Conservation (phyloP, 2,329 filamentous ascomycete genomes). For the Westerdykella sp. region DNA sequence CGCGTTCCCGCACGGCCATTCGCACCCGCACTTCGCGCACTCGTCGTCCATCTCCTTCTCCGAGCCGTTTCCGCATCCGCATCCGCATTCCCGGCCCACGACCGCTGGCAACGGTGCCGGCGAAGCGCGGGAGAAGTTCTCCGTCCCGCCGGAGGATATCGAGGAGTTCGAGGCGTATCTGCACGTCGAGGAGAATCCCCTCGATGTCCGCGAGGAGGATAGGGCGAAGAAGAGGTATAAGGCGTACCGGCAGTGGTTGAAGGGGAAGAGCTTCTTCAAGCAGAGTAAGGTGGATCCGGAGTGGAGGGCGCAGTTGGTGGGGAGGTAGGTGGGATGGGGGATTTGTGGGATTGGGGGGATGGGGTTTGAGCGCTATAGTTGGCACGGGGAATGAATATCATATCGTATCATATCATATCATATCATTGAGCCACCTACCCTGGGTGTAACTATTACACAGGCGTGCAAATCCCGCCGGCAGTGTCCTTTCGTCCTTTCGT, state of each 20-base stretch:
- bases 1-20: neutral
- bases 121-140: conserved; percentile 35
- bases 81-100: neutral
- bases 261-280: conserved; percentile 93
- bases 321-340: too few relatives aligned
- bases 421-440: too few relatives aligned
- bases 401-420: too few relatives aligned
- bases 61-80: neutral
- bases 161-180: conserved; percentile 72
- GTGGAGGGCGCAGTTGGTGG: conserved; percentile 19
- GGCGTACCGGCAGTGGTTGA: conserved; percentile 89
- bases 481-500: too few relatives aligned
- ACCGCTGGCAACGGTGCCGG: neutral
- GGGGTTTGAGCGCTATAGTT: too few relatives aligned
- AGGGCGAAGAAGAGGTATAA: conserved; percentile 91
- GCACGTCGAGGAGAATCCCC: conserved; percentile 68
- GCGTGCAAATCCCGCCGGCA: too few relatives aligned
- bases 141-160: conserved; percentile 58
- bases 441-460: too few relatives aligned
- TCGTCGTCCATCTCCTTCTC: neutral
- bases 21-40: neutral
- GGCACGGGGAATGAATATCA: too few relatives aligned
- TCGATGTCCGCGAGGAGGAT: conserved; percentile 85
- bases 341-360: too few relatives aligned
- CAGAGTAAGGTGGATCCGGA: conserved; percentile 57